Percentiles rank a stretch among this genome's conserved stretches.
Conservation (phyloP, 2,329 filamentous ascomycete species). For the Malbranchea zuffiana region DNA sequence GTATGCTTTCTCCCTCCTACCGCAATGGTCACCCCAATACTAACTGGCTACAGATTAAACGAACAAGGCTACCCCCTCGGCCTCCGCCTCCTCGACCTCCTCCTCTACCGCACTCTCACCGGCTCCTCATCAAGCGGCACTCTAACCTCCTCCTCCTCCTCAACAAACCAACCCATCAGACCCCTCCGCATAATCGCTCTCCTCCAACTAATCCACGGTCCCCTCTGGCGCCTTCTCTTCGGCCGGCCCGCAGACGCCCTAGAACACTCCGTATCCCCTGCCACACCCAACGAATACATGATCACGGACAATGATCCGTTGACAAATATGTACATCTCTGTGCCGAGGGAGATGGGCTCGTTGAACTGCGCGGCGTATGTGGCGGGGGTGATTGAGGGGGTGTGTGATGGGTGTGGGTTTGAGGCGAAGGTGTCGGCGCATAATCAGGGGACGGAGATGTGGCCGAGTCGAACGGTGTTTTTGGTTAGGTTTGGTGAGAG, state of each 20-base stretch:
- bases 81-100: constrained; percentile 85
- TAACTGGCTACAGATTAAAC: constrained; percentile 85
- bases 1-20: constrained; percentile 40
- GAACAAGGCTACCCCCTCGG: constrained; percentile 87
- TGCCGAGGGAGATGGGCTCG: constrained; percentile 91
- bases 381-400: constrained; percentile 87
- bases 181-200: constrained; percentile 82
- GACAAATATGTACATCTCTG: constrained; percentile 85
- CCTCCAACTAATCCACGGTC: constrained; percentile 89
- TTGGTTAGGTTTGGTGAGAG: constrained; percentile 84
- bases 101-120: constrained; percentile 73
- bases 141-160: constrained; percentile 63
- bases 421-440: constrained; percentile 83
- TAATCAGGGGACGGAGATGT: constrained; percentile 64
- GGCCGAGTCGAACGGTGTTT: constrained; percentile 94
- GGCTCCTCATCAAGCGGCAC: constrained; percentile 74
- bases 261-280: constrained; percentile 72
- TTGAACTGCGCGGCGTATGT: constrained; percentile 94
- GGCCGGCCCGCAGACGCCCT: constrained; percentile 80
- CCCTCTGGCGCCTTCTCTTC: constrained; percentile 87
- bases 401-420: constrained; percentile 88
- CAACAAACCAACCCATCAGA: constrained; percentile 50
- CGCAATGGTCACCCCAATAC: constrained; percentile 46
- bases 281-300: constrained; percentile 94
- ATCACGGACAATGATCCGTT: constrained; percentile 96